Base-by-base conservation (phyloP, 2,329 filamentous ascomycete species). In the Aspergillus thermomutatus region DNA sequence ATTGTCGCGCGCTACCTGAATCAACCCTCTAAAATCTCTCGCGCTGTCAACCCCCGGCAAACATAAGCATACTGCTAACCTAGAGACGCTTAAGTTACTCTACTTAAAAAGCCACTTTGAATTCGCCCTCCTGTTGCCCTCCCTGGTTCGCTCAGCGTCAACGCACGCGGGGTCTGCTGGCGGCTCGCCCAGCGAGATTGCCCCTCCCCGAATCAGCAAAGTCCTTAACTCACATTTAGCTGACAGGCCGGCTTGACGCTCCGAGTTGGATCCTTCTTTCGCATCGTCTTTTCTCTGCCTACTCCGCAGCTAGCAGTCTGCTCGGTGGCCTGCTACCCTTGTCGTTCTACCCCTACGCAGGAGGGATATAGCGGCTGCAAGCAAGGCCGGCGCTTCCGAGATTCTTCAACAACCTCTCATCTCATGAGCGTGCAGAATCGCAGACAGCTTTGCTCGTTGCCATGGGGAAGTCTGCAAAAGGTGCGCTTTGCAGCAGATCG, bases 1-100 rank as follows among this genome's bases (percentile, higher is more conserved):
- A 56, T 58, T 63, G 57, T 65, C 63, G 64, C 63, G 64, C 61
- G 61, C 61, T 56, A 62, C 60, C 51, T 56, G 54, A 55, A 55
- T 54, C 53, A 58, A 55, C 19, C 17, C 19, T 28, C 21, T 23
- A 23, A 45, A 45, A 23, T 7, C 21, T 23, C 41, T 19, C 51
- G 21, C 41, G 10, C 41, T 41, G 23, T 37, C 47, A 10, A 52
- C 40, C 21, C 50, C 37, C 21, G 19, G 26, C 46, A 34, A 50
- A 37, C 23, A 28, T 46, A 28, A 46, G 26, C 26, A 34, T 34
- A 34, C 49, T 52, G 49, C 50, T 49, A 47, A 27, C 40, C 17
- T 41, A 28, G 31, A 50, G 37, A 52, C 52, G 52, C 55, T 43
- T 25, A 52, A 50, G 14, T 46, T 43, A 40, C 41, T 46, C 31